These are phyloP conservation scores for Penicillium herquei DNA, from an alignment of 495 filamentous ascomycete genomes.

Conservation along the genomic window DNA sequence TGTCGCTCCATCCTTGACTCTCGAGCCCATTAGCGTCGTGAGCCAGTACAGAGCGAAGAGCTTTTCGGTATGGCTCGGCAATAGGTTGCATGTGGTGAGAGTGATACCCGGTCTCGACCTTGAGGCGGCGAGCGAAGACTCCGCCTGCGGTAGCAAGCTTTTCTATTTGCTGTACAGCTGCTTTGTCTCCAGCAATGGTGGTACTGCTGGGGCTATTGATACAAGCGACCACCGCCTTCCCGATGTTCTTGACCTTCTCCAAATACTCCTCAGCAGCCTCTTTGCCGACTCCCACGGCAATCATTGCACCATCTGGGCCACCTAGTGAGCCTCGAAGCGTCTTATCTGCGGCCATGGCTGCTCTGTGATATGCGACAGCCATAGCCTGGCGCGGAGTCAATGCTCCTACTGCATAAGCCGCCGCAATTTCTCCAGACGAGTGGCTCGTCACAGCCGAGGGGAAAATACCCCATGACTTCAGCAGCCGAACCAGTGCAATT, in stretches of 20 bases:
- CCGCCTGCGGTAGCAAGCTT: background rate
- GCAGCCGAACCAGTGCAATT: slow-evolving; percentile 11
- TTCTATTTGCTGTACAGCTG: slow-evolving; percentile 34
- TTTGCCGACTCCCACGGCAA: no score
- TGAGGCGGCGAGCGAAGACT: slow-evolving; percentile 8
- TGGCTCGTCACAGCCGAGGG: slow-evolving; percentile 30
- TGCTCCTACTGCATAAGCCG: slow-evolving; percentile 28
- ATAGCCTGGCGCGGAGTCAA: slow-evolving; percentile 19
- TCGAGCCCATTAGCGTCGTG: no score
- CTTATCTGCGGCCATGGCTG: slow-evolving; percentile 4
- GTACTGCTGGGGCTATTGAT: slow-evolving; percentile 45
- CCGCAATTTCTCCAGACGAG: slow-evolving; percentile 37
- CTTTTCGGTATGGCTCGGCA: background rate
- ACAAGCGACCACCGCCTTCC: slow-evolving; percentile 38
- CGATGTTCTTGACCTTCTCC: no score
- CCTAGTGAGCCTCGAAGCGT: no score
- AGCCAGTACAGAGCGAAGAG: no score
- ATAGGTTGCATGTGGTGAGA: slow-evolving; percentile 28
- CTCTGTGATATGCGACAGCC: background rate
- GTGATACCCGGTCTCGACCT: slow-evolving; percentile 62
- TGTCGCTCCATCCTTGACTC: no score
- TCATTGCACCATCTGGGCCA: no score
- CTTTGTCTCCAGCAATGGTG: slow-evolving; percentile 34
- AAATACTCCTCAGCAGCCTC: no score
- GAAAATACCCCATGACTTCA: slow-evolving; percentile 5